phyloP scores from a whole-genome alignment of 2,329 filamentous ascomycete genomes.

The Ophiosphaerella korrae region DNA sequence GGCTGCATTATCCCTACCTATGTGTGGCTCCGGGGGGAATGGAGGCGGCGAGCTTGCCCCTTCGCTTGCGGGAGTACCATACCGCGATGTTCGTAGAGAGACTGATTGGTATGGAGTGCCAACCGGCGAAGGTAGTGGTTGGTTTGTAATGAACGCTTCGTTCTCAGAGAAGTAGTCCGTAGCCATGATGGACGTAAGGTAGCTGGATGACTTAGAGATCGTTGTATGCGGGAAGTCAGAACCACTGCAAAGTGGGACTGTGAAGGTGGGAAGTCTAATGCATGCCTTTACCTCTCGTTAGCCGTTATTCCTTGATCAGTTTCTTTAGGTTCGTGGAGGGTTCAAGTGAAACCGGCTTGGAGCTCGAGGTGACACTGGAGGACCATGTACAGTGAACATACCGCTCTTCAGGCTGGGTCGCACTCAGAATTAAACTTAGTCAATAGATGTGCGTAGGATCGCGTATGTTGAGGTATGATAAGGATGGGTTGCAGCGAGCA shows the following conservation, averaged over 20 bases:
- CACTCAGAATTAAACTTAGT: no score
- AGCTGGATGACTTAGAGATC: not conserved
- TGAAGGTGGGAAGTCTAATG: conserved; percentile 19
- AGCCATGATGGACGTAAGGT: conserved; percentile 29
- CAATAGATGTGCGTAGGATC: no score
- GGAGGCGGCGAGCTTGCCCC: conserved; percentile 67
- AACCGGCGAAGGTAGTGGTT: conserved; percentile 69
- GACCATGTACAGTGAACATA: not conserved
- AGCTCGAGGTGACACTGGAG: not conserved
- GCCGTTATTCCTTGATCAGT: not conserved
- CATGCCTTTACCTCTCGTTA: conserved; percentile 32
- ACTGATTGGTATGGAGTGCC: conserved; percentile 70
- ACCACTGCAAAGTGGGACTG: conserved; percentile 41
- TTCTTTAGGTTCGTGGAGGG: no score
- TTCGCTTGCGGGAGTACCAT: conserved; percentile 64
- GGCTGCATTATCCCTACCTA: conserved; percentile 52
- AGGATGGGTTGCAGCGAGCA: no score
- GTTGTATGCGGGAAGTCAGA: conserved; percentile 11
- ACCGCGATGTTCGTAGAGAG: conserved; percentile 69
- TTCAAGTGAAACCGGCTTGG: no score
- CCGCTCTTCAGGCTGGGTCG: no score
- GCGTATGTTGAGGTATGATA: no score
- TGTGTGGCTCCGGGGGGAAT: conserved; percentile 58
- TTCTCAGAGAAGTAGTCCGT: conserved; percentile 56
- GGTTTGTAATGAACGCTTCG: conserved; percentile 49